Evolutionary conservation across 2,329 filamentous ascomycete species (phyloP).

Genomic region (Penicillium vulpinum): DNA sequence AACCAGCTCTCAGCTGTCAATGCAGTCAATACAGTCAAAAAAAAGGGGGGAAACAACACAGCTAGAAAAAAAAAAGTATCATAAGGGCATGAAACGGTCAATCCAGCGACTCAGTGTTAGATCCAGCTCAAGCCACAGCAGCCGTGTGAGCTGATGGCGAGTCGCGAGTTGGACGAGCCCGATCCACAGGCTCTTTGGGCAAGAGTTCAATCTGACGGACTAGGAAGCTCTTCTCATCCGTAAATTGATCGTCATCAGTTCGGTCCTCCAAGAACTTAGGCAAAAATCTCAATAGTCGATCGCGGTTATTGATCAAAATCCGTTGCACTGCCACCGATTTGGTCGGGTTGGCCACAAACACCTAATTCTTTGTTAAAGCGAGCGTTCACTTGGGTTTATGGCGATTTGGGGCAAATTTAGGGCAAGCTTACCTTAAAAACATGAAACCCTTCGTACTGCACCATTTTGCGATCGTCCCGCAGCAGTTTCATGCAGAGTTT

Average conservation of each 20-base stretch:
- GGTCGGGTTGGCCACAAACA: slow-evolving; percentile 97
- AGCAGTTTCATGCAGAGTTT: slow-evolving; percentile 98
- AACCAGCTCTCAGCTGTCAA: slow-evolving; percentile 7
- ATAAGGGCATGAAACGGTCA: slow-evolving; percentile 12
- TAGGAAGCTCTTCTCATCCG: slow-evolving; percentile 94
- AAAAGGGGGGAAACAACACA: not conserved
- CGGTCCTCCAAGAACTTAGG: slow-evolving; percentile 91
- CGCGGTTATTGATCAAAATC: slow-evolving; percentile 93
- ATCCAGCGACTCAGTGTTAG: slow-evolving; percentile 15
- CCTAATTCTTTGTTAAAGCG: slow-evolving; percentile 48
- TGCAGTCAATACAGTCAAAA: slow-evolving; percentile 20
- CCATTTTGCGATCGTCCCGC: slow-evolving; percentile 95
- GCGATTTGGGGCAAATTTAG: not conserved
- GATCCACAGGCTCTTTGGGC: slow-evolving; percentile 45
- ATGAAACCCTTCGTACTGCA: slow-evolving; percentile 98
- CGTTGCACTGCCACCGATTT: slow-evolving; percentile 96
- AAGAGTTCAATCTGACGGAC: slow-evolving; percentile 80
- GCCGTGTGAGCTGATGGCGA: slow-evolving; percentile 30
- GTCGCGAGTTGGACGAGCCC: slow-evolving; percentile 29
- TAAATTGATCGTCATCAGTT: slow-evolving; percentile 97
- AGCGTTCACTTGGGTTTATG: not conserved
- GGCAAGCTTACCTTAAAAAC: slow-evolving; percentile 75
- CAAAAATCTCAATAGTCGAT: slow-evolving; percentile 84
- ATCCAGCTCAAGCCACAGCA: slow-evolving; percentile 28
- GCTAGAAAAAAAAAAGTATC: slow-evolving; percentile 12